phyloP scores from a whole-genome alignment of 2,329 filamentous ascomycete species.

The Ophiobolus disseminans region DNA sequence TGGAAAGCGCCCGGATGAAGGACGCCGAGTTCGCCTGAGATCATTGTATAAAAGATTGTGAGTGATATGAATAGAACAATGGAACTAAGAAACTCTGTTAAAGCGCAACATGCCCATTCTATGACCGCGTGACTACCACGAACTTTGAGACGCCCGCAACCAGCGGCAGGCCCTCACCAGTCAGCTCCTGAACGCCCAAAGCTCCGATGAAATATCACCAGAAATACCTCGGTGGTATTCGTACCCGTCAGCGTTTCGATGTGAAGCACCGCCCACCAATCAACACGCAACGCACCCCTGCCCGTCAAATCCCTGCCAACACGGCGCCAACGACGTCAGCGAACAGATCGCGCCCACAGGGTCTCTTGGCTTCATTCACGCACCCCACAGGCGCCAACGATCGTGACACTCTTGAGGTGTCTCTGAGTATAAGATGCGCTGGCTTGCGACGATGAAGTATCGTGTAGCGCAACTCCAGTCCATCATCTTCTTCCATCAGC shows the following conservation, averaged over 20 bases:
- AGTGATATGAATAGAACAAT: not conserved
- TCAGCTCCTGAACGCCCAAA: not conserved
- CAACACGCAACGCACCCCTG: conserved; percentile 19
- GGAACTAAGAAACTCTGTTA: not conserved
- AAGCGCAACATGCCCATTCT: not conserved
- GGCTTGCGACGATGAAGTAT: conserved; percentile 5
- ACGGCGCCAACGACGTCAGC: conserved; percentile 38
- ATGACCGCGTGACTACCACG: not conserved
- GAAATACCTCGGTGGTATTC: conserved; percentile 4
- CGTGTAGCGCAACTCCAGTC: not conserved
- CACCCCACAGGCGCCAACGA: conserved; percentile 24
- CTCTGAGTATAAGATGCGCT: conserved; percentile 16
- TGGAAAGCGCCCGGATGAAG: not conserved
- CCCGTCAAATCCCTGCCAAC: conserved; percentile 10
- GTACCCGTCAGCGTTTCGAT: conserved; percentile 19
- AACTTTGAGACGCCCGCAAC: not conserved
- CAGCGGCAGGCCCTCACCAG: not conserved
- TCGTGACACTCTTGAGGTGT: conserved; percentile 6
- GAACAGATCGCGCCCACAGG: conserved; percentile 31
- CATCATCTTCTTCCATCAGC: conserved; percentile 6
- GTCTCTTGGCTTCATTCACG: conserved; percentile 18
- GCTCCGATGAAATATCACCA: conserved; percentile 18
- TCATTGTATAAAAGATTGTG: not conserved
- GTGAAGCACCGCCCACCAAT: conserved; percentile 31
- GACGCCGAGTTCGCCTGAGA: not conserved